phyloP scores from a whole-genome alignment of 495 filamentous ascomycete species.

The Penicillium goetzii region DNA sequence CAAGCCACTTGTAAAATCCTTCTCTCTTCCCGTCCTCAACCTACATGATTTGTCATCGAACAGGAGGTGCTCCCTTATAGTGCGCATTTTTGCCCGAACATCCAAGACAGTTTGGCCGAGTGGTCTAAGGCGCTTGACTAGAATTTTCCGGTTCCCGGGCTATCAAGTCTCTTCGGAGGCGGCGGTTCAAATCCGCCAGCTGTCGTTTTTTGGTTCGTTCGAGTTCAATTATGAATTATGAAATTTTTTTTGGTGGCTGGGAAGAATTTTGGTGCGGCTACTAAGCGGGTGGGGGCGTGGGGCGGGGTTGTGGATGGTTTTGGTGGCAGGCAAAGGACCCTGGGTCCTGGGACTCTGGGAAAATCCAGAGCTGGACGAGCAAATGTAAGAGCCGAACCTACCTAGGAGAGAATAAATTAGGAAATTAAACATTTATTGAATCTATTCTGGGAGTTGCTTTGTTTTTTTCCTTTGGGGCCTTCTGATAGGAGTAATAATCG shows the following conservation, averaged over 20 bases:
- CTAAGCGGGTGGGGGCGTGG: constrained; percentile 3
- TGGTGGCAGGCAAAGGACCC: background rate
- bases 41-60: background rate
- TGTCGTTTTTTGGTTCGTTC: constrained; percentile 5
- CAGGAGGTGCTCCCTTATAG: background rate
- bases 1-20: no score
- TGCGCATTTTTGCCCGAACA: background rate
- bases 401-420: background rate
- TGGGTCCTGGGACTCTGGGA: background rate
- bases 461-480: no score
- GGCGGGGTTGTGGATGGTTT: background rate
- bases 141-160: background rate
- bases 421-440: no score
- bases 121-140: constrained; percentile 15
- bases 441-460: no score
- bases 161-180: constrained; percentile 12
- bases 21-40: no score
- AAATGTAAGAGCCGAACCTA: background rate
- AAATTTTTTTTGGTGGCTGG: background rate
- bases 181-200: constrained; percentile 13
- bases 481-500: no score
- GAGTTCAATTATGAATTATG: background rate
- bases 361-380: background rate
- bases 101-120: constrained; percentile 8
- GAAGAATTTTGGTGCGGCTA: background rate